Base-by-base conservation (phyloP, 2,329 filamentous ascomycete genomes). In the Pleurostoma richardsiae region DNA sequence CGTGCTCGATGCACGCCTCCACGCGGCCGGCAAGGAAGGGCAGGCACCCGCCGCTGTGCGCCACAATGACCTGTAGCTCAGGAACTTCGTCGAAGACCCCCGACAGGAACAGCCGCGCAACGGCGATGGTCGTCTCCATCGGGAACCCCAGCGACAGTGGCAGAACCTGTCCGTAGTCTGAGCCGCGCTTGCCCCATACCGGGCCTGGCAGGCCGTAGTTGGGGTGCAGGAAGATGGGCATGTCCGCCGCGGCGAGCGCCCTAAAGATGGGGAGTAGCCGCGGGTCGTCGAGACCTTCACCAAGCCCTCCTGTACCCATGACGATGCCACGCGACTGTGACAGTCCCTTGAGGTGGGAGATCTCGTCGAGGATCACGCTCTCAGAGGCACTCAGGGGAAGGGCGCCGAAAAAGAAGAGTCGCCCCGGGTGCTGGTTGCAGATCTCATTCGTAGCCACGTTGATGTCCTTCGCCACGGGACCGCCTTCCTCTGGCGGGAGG, bases 91-190 rank as follows among this genome's bases (percentile, higher is more conserved):
- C 88, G 64, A 90, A 95, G 0, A 92, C 85, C 0, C 88, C 86
- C 1, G 83, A 78, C 29, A 95, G 70, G 43, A 89, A 80, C 88
- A 95, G 92, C 41, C 89, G 77, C 3, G 86, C 82, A 5, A 95
- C 82, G 0, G 88, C 87, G 55, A 95, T 90, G 1, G 90, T 95
- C 1, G 90, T 95, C 66, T 95, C 89, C 48, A 95, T 77, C 0
- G 89, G 88, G 60, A 94, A 95, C 0, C 90, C 89, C 3, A 95
- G 68, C 0, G 88, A 87, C 1, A 95, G 70, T 0, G 88, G 86
- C 2, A 95, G 73, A 0, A 95, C 88, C 61, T 95, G 89, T 0
- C 90, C 90, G 58, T 91, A 95, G 48, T 83, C 82, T 19, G 70
- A 72, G 44, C 66, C 72, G 0, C 84, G 72, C 0, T 85, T 77